Percentiles rank a stretch among this genome's conserved stretches.
phyloP scores from a whole-genome alignment of 2,329 filamentous ascomycete genomes.

The Neonectria punicea region DNA sequence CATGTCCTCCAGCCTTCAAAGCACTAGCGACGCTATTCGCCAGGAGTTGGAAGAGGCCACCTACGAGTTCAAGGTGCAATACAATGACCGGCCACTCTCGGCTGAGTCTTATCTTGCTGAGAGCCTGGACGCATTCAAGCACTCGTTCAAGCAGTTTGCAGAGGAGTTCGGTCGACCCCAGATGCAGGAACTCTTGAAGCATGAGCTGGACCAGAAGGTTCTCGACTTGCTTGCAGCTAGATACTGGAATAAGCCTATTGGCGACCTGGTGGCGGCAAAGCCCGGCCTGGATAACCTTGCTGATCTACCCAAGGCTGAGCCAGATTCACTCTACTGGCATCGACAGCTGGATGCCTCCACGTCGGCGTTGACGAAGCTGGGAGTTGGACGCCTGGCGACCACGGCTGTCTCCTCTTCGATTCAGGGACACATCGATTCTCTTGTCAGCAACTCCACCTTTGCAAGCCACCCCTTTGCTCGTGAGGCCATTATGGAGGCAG shows the following conservation, averaged over 20 bases:
- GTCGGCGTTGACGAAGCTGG: conserved; percentile 90
- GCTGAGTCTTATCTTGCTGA: conserved; percentile 97
- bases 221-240: conserved; percentile 90
- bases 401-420: conserved; percentile 91
- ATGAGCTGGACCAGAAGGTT: conserved; percentile 93
- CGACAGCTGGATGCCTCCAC: conserved; percentile 93
- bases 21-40: conserved; percentile 90
- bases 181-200: conserved; percentile 89
- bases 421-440: conserved; percentile 81
- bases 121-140: conserved; percentile 95
- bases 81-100: conserved; percentile 94
- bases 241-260: conserved; percentile 97
- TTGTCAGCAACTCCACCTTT: conserved; percentile 86
- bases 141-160: conserved; percentile 94
- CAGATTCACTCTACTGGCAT: conserved; percentile 90
- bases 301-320: conserved; percentile 85
- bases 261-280: conserved; percentile 76
- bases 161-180: conserved; percentile 90
- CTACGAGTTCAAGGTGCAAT: conserved; percentile 99
- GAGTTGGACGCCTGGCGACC: conserved; percentile 91
- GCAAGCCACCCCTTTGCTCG: conserved; percentile 90
- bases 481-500: conserved; percentile 91
- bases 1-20: conserved; percentile 92
- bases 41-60: conserved; percentile 96
- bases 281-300: conserved; percentile 77